Evolutionary conservation across 169 alveolate species (phyloP).

Genomic region (Plasmodium yoelii): DNA sequence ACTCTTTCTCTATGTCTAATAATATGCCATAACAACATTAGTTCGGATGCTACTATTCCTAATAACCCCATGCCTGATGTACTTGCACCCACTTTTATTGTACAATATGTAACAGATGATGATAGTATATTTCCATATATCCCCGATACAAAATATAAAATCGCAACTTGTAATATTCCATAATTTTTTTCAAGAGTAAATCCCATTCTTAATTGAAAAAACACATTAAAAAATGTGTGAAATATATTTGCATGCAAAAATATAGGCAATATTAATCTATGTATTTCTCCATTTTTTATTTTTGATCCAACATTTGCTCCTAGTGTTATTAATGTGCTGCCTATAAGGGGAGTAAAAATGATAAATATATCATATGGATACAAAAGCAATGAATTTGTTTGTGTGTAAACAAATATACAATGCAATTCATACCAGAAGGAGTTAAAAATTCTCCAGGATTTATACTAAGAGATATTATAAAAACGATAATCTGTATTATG

Average conservation of each 20-base stretch:
- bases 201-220: slow-evolving; percentile 88
- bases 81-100: slow-evolving; percentile 89
- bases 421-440: slow-evolving; percentile 50
- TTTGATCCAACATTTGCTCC: slow-evolving; percentile 86
- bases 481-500: slow-evolving; percentile 76
- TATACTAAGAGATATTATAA: slow-evolving; percentile 65
- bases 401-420: background rate
- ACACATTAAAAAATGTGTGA: slow-evolving; percentile 87
- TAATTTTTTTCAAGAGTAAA: slow-evolving; percentile 85
- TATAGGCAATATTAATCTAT: slow-evolving; percentile 86
- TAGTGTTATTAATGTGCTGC: slow-evolving; percentile 56
- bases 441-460: slow-evolving; percentile 66
- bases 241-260: slow-evolving; percentile 87
- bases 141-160: slow-evolving; percentile 84
- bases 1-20: slow-evolving; percentile 86
- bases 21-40: slow-evolving; percentile 86
- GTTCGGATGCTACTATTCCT: slow-evolving; percentile 87
- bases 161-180: slow-evolving; percentile 79
- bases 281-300: slow-evolving; percentile 87
- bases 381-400: background rate
- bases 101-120: slow-evolving; percentile 83
- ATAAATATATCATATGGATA: background rate
- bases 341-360: slow-evolving; percentile 65
- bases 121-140: slow-evolving; percentile 86
- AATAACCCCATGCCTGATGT: slow-evolving; percentile 90